A percentile compares a stretch with the other conserved stretches of the same genome.
Evolutionary conservation across 805 yeast genomes (phyloP).

Genomic region (Wickerhamiella musiphila): DNA sequence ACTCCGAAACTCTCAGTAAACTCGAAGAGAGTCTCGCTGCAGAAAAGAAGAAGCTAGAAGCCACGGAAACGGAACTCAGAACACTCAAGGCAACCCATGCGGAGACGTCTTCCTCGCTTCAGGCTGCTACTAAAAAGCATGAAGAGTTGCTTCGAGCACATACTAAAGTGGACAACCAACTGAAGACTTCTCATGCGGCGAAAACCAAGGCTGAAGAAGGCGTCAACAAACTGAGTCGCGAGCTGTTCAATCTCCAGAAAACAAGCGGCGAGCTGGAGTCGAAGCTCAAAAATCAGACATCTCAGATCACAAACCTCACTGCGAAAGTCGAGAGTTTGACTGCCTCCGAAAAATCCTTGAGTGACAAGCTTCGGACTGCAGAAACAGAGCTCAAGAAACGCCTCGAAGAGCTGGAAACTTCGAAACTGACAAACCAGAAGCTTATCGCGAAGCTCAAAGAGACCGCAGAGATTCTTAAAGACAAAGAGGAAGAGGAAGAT

Average conservation of each 20-base stretch:
- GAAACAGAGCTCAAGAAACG: conserved; percentile 15
- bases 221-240: conserved; percentile 78
- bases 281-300: conserved; percentile 5
- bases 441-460: conserved; percentile 28
- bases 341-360: conserved; percentile 6
- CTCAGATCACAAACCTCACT: conserved; percentile 12
- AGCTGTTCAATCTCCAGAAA: conserved; percentile 46
- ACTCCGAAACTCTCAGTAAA: background rate
- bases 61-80: conserved; percentile 3
- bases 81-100: conserved; percentile 14
- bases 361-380: conserved; percentile 18
- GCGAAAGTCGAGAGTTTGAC: conserved; percentile 12
- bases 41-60: background rate
- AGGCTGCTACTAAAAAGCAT: conserved; percentile 21
- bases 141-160: conserved; percentile 18
- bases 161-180: conserved; percentile 21
- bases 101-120: conserved; percentile 15
- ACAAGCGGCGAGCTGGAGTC: conserved; percentile 29
- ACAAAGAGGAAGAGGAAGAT: conserved; percentile 13
- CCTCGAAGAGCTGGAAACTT: conserved; percentile 15
- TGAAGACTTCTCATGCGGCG: conserved; percentile 23
- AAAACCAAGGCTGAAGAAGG: conserved; percentile 67
- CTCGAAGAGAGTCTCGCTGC: background rate
- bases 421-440: conserved; percentile 24
- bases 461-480: conserved; percentile 10